These are phyloP conservation scores for Pelargonium myrrhifolium DNA, from an alignment of 441 rosid genomes.

Conservation along the genomic window DNA sequence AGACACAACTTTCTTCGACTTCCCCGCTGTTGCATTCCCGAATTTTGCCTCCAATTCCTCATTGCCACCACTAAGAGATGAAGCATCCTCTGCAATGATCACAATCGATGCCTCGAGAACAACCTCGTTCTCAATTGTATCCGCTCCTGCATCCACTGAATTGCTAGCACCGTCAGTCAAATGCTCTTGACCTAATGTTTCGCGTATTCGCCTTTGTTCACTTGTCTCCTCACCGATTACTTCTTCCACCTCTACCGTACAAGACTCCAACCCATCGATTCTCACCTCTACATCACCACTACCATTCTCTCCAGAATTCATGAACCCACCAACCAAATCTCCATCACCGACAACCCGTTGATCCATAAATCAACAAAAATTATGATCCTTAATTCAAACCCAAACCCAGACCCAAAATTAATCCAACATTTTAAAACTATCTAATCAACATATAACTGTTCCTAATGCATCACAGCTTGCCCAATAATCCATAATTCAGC, in stretches of 20 bases:
- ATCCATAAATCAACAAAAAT: background rate
- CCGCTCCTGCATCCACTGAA: conserved; percentile 10
- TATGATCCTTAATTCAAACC: background rate
- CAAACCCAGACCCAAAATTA: background rate
- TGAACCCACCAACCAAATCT: conserved; percentile 17
- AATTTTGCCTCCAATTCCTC: conserved; percentile 17
- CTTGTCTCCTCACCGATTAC: conserved; percentile 4
- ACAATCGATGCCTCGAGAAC: conserved; percentile 27
- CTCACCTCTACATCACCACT: conserved; percentile 19
- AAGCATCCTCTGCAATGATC: conserved; percentile 28
- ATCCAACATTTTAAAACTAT: background rate
- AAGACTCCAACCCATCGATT: conserved; percentile 20
- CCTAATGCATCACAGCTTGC: too few relatives aligned
- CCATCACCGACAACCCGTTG: conserved; percentile 4
- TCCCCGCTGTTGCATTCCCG: conserved; percentile 19
- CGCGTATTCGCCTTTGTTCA: conserved; percentile 17
- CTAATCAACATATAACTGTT: background rate
- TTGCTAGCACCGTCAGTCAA: conserved; percentile 21
- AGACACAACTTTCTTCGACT: conserved; percentile 27
- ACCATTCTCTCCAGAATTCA: conserved; percentile 21
- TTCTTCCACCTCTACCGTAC: conserved; percentile 19
- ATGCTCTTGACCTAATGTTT: conserved; percentile 23
- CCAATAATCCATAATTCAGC: background rate
- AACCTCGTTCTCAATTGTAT: background rate
- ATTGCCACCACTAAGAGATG: conserved; percentile 18